These are phyloP conservation scores for Podospora appendiculata DNA, from an alignment of 495 filamentous ascomycete species.

Conservation along the genomic window DNA sequence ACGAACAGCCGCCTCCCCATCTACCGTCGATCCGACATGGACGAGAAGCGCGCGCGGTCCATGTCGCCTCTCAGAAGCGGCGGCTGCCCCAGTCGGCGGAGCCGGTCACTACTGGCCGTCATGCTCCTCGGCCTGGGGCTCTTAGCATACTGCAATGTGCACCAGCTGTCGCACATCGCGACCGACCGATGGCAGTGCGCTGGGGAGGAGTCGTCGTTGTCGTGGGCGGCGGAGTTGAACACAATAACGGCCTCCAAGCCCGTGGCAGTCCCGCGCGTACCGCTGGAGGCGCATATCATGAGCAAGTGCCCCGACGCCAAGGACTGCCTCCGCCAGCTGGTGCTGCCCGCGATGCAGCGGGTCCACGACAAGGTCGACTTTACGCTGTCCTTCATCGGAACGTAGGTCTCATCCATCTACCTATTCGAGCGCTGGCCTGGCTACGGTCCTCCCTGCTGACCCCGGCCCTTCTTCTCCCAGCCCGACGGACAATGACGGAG, in stretches of 20 bases:
- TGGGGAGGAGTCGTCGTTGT: too few species aligned
- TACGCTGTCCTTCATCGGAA: conserved; percentile 81
- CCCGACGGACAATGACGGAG: conserved; percentile 53
- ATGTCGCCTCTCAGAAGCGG: conserved; percentile 9
- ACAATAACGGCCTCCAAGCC: not conserved
- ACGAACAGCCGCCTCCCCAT: too few species aligned
- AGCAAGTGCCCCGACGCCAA: conserved; percentile 87
- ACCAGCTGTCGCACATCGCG: not conserved
- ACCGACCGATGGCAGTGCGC: not conserved
- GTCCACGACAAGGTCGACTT: conserved; percentile 83
- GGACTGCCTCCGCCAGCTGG: conserved; percentile 71
- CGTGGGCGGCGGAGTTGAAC: too few species aligned
- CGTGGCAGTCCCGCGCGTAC: conserved; percentile 35
- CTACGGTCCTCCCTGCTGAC: not conserved
- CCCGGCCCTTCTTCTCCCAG: conserved; percentile 7
- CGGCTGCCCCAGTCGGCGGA: conserved; percentile 18
- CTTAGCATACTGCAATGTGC: conserved; percentile 17
- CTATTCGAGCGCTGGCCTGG: too few species aligned
- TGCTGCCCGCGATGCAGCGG: conserved; percentile 80
- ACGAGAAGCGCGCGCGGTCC: conserved; percentile 20
- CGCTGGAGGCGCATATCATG: conserved; percentile 89
- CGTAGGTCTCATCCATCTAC: conserved; percentile 36
- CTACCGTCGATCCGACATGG: conserved; percentile 10
- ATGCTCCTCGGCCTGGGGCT: conserved; percentile 14
- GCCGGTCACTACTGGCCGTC: conserved; percentile 15